Base-by-base conservation (phyloP, 768 basidiomycete species). In the Russula foetens region DNA sequence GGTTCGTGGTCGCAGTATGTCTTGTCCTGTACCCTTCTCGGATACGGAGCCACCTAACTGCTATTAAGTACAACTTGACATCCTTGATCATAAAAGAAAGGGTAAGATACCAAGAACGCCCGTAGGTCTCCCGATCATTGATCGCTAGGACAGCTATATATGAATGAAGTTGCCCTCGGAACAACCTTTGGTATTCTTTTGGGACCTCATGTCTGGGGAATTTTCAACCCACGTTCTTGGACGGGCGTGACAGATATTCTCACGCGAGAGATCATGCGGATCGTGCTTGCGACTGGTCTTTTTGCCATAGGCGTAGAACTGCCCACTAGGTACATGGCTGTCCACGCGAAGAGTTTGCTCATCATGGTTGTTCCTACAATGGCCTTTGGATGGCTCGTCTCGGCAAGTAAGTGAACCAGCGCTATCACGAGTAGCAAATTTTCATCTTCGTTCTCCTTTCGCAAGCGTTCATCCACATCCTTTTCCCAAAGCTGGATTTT, bases 281-380 rank as follows among this genome's bases (percentile, higher is more conserved):
- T 97, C 35, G 89, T 97, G 52, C 88, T 99, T 47, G 95, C 88
- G 3, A 86, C 90, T 1, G 91, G 92, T 28, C 82, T 98, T 1
- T 99, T 99, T 67, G 90, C 95, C 7, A 92, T 98, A 33, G 96
- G 96, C 2, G 92, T 96, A 26, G 95, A 99, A 71, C 77, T 98
- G 35, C 95, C 96, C 0, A 77, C 82, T 58, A 81, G 84, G 1
- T 98, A 98, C 75, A 84, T 98, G 79, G 77, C 77, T 26, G 79
- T 85, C 29, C 92, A 96, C 67, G 88, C 82, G 44, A 86, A 80
- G 66, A 83, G 90, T 41, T 73, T 91, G 0, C 60, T 84, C 3
- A 70, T 81, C 43, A 81, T 90, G 81, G 84, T 91, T 19, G 79
- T 91, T 0, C 89, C 90, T 2, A 90, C 89, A 1, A 92, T 92